Evolutionary conservation across 2,329 filamentous ascomycete species (phyloP), one percentile per base, ranked within the genome.

Genomic region (Nemania abortiva): DNA sequence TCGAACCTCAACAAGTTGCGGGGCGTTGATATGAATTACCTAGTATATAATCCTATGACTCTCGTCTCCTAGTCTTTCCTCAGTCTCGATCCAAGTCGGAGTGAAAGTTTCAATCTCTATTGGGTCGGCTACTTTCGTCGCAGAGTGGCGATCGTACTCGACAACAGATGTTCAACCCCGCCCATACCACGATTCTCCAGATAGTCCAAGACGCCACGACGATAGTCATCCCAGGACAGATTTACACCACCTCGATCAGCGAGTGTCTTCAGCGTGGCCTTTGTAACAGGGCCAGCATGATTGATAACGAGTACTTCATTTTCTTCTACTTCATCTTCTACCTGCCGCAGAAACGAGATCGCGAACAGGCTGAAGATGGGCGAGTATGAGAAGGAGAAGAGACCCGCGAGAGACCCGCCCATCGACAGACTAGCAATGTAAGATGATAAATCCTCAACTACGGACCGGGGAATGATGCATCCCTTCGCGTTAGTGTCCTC

Each of bases 111-210:
- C 24, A 27, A 27, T 27, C 24, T 13, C 56, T 53, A 59, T 4
- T 47, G 49, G 54, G 6, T 58, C 24, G 72, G 75, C 24, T 73
- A 81, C 39, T 81, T 80, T 68, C 83, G 87, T 80, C 89, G 90
- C 73, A 95, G 80, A 59, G 91, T 89, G 77, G 91, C 93, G 88
- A 96, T 94, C 1, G 92, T 95, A 74, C 90, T 93, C 79, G 92
- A 92, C 86, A 97, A 91, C 75, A 97, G 81, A 71, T 90, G 86
- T 18, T 87, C 86, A 34, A 95, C 84, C 0, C 94, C 94, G 11
- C 79, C 81, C 54, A 92, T 84, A 0, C 91, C 91, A 62, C 86
- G 86, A 6, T 81, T 82, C 67, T 91, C 90, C 70, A 97, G 80
- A 80, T 90, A 89, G 58, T 85, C 84, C 65, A 97, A 81, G 70